A percentile compares a stretch with the other conserved stretches of the same genome.
Evolutionary conservation across 495 filamentous ascomycete species (phyloP).

Genomic region (Penicillium malachiteum): DNA sequence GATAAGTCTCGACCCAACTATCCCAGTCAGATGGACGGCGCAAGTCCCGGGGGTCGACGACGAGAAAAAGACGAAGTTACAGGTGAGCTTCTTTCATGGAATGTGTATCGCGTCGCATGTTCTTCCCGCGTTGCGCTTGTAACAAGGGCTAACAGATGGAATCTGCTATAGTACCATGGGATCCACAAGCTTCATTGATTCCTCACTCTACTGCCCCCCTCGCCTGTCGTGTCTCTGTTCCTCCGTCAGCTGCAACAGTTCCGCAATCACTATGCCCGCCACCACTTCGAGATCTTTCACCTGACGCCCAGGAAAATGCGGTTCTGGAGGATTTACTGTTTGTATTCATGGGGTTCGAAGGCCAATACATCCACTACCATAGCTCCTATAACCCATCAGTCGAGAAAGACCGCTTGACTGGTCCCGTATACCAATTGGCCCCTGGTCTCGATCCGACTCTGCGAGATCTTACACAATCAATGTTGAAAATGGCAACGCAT

Average conservation of each 20-base stretch:
- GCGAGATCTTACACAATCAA: constrained; percentile 79
- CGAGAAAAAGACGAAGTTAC: constrained; percentile 39
- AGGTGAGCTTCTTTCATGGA: constrained; percentile 28
- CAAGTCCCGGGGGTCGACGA: constrained; percentile 38
- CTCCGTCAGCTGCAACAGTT: constrained; percentile 70
- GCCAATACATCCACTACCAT: constrained; percentile 88
- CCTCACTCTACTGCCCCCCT: constrained; percentile 86
- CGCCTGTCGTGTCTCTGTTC: constrained; percentile 79
- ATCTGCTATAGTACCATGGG: constrained; percentile 61
- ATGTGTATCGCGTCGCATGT: neutral
- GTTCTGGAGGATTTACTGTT: constrained; percentile 90
- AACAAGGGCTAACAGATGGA: neutral
- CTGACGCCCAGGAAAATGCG: constrained; percentile 78
- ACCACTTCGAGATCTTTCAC: constrained; percentile 67
- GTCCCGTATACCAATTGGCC: constrained; percentile 75
- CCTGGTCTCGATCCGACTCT: constrained; percentile 87
- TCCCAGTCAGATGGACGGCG: constrained; percentile 34
- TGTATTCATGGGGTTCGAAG: constrained; percentile 98
- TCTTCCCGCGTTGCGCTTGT: neutral
- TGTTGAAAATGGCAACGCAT: constrained; percentile 95
- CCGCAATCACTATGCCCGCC: constrained; percentile 71
- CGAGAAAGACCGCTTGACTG: constrained; percentile 82
- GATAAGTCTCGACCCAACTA: constrained; percentile 44
- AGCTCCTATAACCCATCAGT: constrained; percentile 75
- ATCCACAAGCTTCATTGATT: constrained; percentile 75